phyloP scores from a whole-genome alignment of 2,329 filamentous ascomycete genomes.

The Fusarium sp. region DNA sequence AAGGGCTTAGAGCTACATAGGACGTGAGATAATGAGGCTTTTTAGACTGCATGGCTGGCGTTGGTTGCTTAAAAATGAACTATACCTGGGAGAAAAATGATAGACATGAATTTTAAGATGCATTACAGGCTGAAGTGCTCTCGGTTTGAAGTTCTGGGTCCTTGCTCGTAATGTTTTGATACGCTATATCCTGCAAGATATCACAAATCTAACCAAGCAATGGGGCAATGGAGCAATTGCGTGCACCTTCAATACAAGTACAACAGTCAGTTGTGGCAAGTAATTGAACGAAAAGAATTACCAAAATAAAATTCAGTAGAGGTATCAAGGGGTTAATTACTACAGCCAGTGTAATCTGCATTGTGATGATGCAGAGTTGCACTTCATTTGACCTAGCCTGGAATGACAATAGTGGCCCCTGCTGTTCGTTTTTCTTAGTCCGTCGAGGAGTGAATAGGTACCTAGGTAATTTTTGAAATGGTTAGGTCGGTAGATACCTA shows the following conservation, averaged over 20 bases:
- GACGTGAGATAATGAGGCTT: constrained; percentile 32
- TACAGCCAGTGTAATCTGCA: fast-evolving
- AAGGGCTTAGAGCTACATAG: constrained; percentile 31
- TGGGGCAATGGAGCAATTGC: fast-evolving
- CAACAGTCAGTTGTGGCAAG: neutral
- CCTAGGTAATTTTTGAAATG: too few species aligned
- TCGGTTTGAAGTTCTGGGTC: constrained; percentile 16
- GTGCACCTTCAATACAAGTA: neutral
- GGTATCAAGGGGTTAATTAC: neutral
- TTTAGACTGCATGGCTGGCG: constrained; percentile 33
- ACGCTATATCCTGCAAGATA: too few species aligned
- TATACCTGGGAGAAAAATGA: constrained; percentile 31
- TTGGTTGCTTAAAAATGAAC: constrained; percentile 34
- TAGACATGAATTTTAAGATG: constrained; percentile 29
- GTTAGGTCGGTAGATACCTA: too few species aligned
- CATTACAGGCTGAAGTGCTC: constrained; percentile 28
- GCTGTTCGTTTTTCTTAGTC: too few species aligned
- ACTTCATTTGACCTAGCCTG: neutral
- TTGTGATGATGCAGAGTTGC: neutral
- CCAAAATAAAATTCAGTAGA: fast-evolving
- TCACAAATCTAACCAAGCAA: neutral
- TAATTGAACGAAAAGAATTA: too few species aligned
- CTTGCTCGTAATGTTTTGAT: neutral
- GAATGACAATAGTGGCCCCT: neutral
- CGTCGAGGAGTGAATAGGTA: too few species aligned